Evolutionary conservation across 1,284 basidiomycete genomes (phyloP), one percentile per base, ranked within the genome.

Genomic region (Filobasidium uniguttulatum): DNA sequence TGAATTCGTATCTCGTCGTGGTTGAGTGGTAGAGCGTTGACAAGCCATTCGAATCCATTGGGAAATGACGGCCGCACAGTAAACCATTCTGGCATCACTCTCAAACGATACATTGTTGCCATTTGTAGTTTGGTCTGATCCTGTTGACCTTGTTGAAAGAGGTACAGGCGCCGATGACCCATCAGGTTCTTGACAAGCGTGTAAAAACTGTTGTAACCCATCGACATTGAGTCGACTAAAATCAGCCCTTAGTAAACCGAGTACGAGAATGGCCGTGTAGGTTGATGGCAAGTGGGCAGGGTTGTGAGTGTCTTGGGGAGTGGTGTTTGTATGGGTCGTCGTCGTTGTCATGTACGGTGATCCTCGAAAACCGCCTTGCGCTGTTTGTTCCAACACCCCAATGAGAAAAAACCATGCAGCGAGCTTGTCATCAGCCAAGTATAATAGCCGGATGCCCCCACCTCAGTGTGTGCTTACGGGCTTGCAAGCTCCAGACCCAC

Each of bases 401-500:
- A 37, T 36, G 81, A 80, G 15, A 40, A 40, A 53, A 26, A 8
- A 41, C 6, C 9, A 29, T 20, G 22, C 34, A 48, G 20, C 20
- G 30, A 34, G 25, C 19, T 17, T n/a, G 10, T n/a, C 3, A 20
- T 38, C 41, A 29, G 50, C 34, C 25, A 33, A 33, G 38, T 30
- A 37, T 35, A 41, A 51, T 46, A 46, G 52, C 44, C 19, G 12
- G 26, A 7, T n/a, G n/a, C n/a, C n/a, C n/a, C n/a, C n/a, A n/a
- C n/a, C n/a, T n/a, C n/a, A n/a, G n/a, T n/a, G n/a, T n/a, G n/a
- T 25, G 59, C 65, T 56, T 40, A 63, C 70, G 70, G 37, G 76
- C 75, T 59, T 90, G 84, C 63, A 90, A 80, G 14, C 74, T 75
- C 85, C 89, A 94, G 44, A 96, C 77, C 89, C 90, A 94, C 48